Evolutionary conservation across 345 rosid species (phyloP), one percentile per base, ranked within the genome.

Genomic region (Citrus inodora): DNA sequence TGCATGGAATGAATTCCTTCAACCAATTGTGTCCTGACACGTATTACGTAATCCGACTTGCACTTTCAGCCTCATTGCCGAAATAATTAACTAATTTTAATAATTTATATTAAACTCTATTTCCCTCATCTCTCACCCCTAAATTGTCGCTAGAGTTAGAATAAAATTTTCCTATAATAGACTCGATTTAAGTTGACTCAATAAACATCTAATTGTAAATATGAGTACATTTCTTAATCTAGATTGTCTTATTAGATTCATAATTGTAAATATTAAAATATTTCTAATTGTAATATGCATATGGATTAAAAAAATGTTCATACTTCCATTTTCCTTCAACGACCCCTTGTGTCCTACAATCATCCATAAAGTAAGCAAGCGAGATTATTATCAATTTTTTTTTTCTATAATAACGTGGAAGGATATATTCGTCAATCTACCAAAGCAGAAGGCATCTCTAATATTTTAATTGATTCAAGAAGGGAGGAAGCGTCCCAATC

Each of bases 1-100:
- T 87, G 87, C 87, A 85, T 82, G 86, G 76, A 37, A 62, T 55
- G 80, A 56, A 30, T 75, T 85, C 76, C 73, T 82, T 67, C 74
- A 70, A 70, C 85, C 81, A 81, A 76, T 72, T 56, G 14, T n/a
- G 71, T 64, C 72, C 75, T 61, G 70, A 80, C 88, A 77, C 84
- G 73, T 80, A 74, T 74, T 75, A 73, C 70, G 58, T 62, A 48
- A 73, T 59, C 58, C 21, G 25, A 74, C 74, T 65, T 58, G 27
- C 51, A 17, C 59, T n/a, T 59, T 42, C 7, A 22, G 40, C 59
- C 58, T 40, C 1, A 30, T 22, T 35, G 14, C 17, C 51, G 37
- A 32, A 27, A 17, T 66, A 35, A 66, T 17, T 53, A 53, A 5
- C 58, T 53, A 53, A 46, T 10, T 42, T 0, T 42, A 10, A 10